Base-by-base conservation (phyloP, 108 stramenopile genomes). In the Mediolabrus comicus region DNA sequence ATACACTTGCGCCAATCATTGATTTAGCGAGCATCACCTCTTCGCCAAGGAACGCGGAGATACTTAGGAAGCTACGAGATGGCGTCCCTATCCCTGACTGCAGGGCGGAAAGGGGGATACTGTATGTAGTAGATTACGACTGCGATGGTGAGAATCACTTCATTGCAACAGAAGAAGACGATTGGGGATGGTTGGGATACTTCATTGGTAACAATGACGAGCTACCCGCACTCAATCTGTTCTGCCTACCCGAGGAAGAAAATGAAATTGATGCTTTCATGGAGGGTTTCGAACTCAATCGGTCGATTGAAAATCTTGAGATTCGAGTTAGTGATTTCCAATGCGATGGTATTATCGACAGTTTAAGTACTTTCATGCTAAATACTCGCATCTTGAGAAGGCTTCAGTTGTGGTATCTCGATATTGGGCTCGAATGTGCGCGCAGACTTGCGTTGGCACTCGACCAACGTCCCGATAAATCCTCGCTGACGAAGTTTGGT, bases 131-230 rank as follows among this genome's bases (percentile, higher is more conserved):
- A 3, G 36, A 38, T 13, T 38, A 38, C 14, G 36, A 38, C 2
- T 38, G 13, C 14, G 36, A 38, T 11, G 11, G 6, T 43, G 17
- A 3, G 5, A 13, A 43, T 6, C 13, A 43, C 41, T 43, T 43
- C 41, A 1, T 6, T 1, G 41, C 5, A 4, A 5, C 16, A 17
- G 41, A 13, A n/a, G n/a, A n/a, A n/a, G 41, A 43, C 41, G 41
- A 43, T 3, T 43, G 41, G 61, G 61, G 61, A 3, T 62, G 61
- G 61, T 51, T 62, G 4, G 61, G 49, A 49, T 62, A 62, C 0
- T 62, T 62, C 43, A 3, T 62, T 8, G 61, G 61, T 14, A 62
- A 53, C 49, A 62, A 7, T 54, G 9, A 16, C 4, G n/a, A 43
- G 16, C 16, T 43, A 43, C 41, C 17, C 6, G 16, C 3, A 17